Conservation (phyloP, 2,329 filamentous ascomycete species). For the Simplicillium aogashimaense region DNA sequence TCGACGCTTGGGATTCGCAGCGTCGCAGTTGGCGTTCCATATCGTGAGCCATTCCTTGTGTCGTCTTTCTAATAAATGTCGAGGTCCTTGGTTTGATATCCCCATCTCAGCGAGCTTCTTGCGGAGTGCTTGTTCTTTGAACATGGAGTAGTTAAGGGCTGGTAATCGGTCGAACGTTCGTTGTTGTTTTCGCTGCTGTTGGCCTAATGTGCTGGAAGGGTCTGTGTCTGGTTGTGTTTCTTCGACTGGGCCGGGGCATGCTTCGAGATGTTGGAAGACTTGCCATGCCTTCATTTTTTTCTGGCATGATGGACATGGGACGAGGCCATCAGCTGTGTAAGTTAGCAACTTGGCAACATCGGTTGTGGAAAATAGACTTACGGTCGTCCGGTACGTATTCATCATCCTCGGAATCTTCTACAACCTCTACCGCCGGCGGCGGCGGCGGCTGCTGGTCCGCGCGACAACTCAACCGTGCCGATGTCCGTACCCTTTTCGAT, state of each 20-base stretch:
- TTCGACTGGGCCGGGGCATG: conserved; percentile 33
- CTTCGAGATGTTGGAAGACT: conserved; percentile 76
- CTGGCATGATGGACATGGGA: conserved; percentile 74
- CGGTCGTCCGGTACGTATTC: conserved; percentile 19
- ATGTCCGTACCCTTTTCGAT: conserved; percentile 42
- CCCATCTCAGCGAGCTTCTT: conserved; percentile 78
- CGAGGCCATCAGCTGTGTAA: conserved; percentile 57
- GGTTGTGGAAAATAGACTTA: conserved; percentile 5
- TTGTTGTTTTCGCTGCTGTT: conserved; percentile 17
- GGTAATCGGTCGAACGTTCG: conserved; percentile 56
- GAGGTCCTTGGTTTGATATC: conserved; percentile 60
- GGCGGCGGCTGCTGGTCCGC: conserved; percentile 12
- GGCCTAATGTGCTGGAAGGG: conserved; percentile 4
- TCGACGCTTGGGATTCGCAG: conserved; percentile 60
- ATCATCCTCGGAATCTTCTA: conserved; percentile 17
- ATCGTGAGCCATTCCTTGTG: conserved; percentile 92
- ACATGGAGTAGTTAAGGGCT: conserved; percentile 72
- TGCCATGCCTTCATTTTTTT: conserved; percentile 68
- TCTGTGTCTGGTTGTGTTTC: conserved; percentile 4
- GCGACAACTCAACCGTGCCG: conserved; percentile 35
- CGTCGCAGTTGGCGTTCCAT: conserved; percentile 96
- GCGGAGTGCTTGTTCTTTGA: conserved; percentile 69
- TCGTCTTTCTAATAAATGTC: conserved; percentile 62
- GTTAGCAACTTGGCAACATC: conserved; percentile 6
- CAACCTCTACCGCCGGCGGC: conserved; percentile 8